Percentiles rank a stretch among this genome's conserved stretches.
Evolutionary conservation across 1,139 yeast genomes (phyloP).

Genomic region (Meyerozyma athensensis): DNA sequence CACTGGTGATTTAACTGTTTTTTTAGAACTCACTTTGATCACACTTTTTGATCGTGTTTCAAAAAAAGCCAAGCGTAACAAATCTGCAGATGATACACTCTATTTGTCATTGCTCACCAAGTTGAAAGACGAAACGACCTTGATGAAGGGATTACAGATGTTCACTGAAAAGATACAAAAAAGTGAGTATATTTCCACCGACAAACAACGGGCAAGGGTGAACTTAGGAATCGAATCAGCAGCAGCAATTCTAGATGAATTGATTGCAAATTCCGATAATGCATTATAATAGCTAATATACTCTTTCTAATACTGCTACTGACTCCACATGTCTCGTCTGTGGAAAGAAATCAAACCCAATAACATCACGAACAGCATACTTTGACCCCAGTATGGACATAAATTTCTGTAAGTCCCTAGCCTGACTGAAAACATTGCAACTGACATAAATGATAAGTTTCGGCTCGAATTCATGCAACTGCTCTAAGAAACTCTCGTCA

Average conservation of each 20-base stretch:
- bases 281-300: conserved; percentile 7
- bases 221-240: not conserved
- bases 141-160: not conserved
- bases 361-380: conserved; percentile 28
- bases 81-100: not conserved
- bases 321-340: conserved; percentile 47
- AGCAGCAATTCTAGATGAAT: not conserved
- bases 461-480: conserved; percentile 34
- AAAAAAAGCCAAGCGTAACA: conserved; percentile 41
- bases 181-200: not conserved
- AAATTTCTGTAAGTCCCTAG: conserved; percentile 35
- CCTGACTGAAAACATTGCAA: conserved; percentile 46
- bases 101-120: not conserved
- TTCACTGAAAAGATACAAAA: not conserved
- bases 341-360: conserved; percentile 46
- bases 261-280: conserved; percentile 1
- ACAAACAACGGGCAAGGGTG: not conserved
- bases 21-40: conserved; percentile 68
- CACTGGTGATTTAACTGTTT: conserved; percentile 59
- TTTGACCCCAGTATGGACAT: conserved; percentile 18
- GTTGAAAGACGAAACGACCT: not conserved
- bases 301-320: conserved; percentile 31
- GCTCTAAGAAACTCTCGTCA: conserved; percentile 27
- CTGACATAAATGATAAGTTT: conserved; percentile 37
- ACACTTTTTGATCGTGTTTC: conserved; percentile 64